These are phyloP conservation scores for Claviceps digitariae DNA, from an alignment of 2,329 filamentous ascomycete species.

Conservation along the genomic window DNA sequence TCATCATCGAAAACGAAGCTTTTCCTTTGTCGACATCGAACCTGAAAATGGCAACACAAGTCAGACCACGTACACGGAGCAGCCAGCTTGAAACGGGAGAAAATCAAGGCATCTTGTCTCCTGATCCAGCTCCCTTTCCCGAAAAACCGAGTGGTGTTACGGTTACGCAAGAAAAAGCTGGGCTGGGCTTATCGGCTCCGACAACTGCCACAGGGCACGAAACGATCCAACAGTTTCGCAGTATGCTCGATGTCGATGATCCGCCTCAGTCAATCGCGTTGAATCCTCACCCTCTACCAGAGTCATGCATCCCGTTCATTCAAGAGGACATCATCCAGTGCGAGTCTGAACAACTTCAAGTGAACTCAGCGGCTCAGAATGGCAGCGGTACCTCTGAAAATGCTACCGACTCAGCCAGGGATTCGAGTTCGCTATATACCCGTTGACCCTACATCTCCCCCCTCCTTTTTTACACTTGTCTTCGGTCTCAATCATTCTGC, in stretches of 20 bases:
- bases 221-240: conserved; percentile 27
- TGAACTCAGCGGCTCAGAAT: not conserved
- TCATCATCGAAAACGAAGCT: not conserved
- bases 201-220: conserved; percentile 6
- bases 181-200: conserved; percentile 4
- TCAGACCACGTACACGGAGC: conserved; percentile 32
- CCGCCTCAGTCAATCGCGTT: conserved; percentile 30
- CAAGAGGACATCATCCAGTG: conserved; percentile 10
- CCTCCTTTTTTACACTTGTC: not conserved
- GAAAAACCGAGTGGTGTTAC: conserved; percentile 23
- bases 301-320: conserved; percentile 24
- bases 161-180: conserved; percentile 7
- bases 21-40: conserved; percentile 18
- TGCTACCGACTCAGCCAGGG: not conserved
- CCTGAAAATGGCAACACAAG: conserved; percentile 29
- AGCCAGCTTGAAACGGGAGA: conserved; percentile 30
- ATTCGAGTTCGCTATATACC: conserved; percentile 4
- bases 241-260: conserved; percentile 40
- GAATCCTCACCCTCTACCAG: conserved; percentile 32
- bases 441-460: conserved; percentile 19
- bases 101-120: not conserved
- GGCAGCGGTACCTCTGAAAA: not conserved
- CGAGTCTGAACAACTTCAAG: not conserved
- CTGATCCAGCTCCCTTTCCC: conserved; percentile 4
- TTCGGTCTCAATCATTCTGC: not conserved